Evolutionary conservation across 1,284 basidiomycete genomes (phyloP).

Genomic region (Ustilago hordei): DNA sequence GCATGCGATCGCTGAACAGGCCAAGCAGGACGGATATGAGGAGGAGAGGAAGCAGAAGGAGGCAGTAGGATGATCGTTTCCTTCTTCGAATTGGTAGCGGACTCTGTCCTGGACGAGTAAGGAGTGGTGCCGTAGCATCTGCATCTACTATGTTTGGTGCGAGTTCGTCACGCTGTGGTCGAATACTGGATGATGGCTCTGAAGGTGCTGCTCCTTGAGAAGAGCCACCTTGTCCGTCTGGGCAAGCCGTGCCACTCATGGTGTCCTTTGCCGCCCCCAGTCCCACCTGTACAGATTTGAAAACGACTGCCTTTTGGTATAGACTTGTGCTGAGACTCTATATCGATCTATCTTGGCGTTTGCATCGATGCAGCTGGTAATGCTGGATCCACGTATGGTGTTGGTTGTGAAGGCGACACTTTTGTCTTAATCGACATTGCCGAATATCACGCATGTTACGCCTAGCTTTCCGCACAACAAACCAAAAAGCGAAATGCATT

Average conservation of each 20-base stretch:
- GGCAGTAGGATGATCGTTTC: conserved; percentile 3
- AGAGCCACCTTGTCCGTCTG: neutral
- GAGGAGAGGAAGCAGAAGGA: conserved; percentile 9
- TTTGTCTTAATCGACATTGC: neutral
- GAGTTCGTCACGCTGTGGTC: neutral
- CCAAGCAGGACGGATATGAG: conserved; percentile 12
- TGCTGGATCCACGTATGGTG: neutral
- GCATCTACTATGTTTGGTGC: neutral
- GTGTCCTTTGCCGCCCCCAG: neutral
- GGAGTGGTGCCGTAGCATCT: conserved; percentile 18
- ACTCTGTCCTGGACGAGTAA: neutral
- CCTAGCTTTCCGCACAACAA: neutral
- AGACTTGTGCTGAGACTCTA: neutral
- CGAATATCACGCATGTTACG: neutral
- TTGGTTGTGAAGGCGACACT: conserved; percentile 4
- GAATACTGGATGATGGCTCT: neutral
- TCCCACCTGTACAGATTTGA: neutral
- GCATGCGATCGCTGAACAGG: conserved; percentile 5
- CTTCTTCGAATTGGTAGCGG: neutral
- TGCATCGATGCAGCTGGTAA: neutral
- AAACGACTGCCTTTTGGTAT: too few species aligned
- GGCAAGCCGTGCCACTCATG: neutral
- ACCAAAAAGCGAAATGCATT: neutral
- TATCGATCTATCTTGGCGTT: neutral
- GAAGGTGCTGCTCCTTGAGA: neutral